Evolutionary conservation across 2,329 filamentous ascomycete genomes (phyloP), one percentile per base, ranked within the genome.

Genomic region (Aspergillus sp.): DNA sequence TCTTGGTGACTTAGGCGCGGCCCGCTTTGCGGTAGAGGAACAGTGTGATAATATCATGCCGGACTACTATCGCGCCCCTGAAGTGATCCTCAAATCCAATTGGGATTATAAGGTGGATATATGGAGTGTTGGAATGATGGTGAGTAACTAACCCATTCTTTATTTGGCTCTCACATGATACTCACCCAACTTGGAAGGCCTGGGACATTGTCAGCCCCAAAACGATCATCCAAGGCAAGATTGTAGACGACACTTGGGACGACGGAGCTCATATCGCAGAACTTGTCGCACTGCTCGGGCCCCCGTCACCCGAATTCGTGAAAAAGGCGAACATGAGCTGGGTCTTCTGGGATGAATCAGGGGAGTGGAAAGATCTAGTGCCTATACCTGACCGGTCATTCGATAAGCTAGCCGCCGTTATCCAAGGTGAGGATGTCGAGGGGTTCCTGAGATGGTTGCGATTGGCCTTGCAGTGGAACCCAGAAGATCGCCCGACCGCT

Each of bases 111-210:
- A 71, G 13, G 70, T 81, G 10, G 81, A 83, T 63, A 78, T 83
- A 36, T 84, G 80, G 80, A 80, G 78, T 53, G 68, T 73, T 2
- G 80, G 76, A 0, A 76, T 75, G 55, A 74, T 82, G 77, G 79
- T 81, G 65, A 70, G 74, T 47, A 15, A 13, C 21, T 32, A 12
- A 2, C 9, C 4, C 2, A 30, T 8, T 19, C 21, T 17, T 28
- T 15, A 12, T 28, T 12, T 23, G 23, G 7, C 25, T 55, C 13
- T 28, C 39, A 1, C 10, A 25, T 21, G 28, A 56, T 43, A 7
- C 28, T 43, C 28, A 28, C 32, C 41, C 19, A 21, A 19, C 0
- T 55, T 52, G 41, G 6, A 57, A 60, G 45, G 55, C 49, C n/a
- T 55, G 58, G 52, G 54, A 50, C 9, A 54, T 52, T 49, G 58